Evolutionary conservation across 768 basidiomycete species (phyloP).

Genomic region (Auriscalpium orientale): DNA sequence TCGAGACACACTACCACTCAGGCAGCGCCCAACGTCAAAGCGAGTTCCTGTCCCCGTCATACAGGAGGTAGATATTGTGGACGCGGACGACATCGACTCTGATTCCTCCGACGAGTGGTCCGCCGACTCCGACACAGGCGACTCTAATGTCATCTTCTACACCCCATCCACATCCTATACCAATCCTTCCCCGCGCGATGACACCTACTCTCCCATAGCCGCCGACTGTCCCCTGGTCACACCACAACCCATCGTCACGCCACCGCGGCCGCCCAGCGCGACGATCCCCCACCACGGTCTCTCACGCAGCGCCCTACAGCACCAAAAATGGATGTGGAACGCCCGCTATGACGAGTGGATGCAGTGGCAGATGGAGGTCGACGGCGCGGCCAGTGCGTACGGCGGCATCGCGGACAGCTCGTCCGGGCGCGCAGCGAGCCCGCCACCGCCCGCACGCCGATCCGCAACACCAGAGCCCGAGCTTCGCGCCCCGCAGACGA

Average conservation of each 20-base stretch:
- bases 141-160: neutral
- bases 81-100: constrained; percentile 10
- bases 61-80: neutral
- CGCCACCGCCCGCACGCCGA: constrained; percentile 4
- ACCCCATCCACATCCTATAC: neutral
- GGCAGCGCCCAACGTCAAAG: neutral
- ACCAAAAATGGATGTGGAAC: constrained; percentile 59
- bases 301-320: constrained; percentile 50
- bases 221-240: constrained; percentile 2
- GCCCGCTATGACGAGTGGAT: constrained; percentile 46
- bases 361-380: constrained; percentile 23
- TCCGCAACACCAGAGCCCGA: neutral
- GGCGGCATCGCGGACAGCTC: constrained; percentile 14
- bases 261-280: neutral
- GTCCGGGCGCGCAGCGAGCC: neutral
- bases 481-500: constrained; percentile 8
- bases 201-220: neutral
- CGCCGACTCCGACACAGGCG: constrained; percentile 12
- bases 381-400: constrained; percentile 12
- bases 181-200: neutral
- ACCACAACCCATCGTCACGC: neutral
- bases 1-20: neutral
- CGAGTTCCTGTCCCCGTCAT: neutral
- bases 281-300: constrained; percentile 43
- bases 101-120: constrained; percentile 16